These are phyloP conservation scores for Hymenoscyphus repandus DNA, from an alignment of 2,329 filamentous ascomycete genomes.

Conservation along the genomic window DNA sequence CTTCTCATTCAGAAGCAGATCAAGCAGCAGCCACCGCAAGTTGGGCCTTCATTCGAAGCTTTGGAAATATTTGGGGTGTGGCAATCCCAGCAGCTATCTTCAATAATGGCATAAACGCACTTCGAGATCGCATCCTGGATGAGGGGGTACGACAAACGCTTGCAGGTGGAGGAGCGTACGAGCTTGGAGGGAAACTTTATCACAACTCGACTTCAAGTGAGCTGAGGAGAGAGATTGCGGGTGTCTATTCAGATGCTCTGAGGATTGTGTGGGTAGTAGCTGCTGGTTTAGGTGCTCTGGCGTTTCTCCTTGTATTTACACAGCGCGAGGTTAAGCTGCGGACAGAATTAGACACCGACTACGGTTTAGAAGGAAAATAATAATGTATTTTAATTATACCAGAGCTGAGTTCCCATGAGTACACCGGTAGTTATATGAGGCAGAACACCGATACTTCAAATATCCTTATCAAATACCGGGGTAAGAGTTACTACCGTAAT, in stretches of 20 bases:
- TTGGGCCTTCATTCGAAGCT: background rate
- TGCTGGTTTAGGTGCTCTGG: background rate
- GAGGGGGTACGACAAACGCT: background rate
- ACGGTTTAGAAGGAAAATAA: too few species aligned
- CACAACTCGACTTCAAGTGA: background rate
- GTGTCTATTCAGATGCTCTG: background rate
- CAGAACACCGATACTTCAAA: too few species aligned
- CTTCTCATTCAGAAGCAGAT: background rate
- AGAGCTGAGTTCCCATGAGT: too few species aligned
- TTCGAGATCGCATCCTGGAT: background rate
- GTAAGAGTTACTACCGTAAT: too few species aligned
- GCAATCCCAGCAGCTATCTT: constrained; percentile 1
- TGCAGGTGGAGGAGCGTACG: background rate
- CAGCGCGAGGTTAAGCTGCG: background rate
- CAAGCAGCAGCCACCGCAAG: background rate
- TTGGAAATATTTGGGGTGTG: background rate
- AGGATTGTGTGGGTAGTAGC: background rate
- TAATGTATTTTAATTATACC: too few species aligned
- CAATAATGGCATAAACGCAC: background rate
- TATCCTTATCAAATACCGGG: too few species aligned
- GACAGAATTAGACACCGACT: background rate
- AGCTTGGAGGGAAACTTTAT: background rate
- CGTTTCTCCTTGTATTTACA: background rate
- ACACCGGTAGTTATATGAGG: too few species aligned
- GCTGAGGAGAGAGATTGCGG: background rate